Evolutionary conservation across 139 green algal genomes (phyloP), one percentile per base, ranked within the genome.

Genomic region (Edaphochlamys debaryana): DNA sequence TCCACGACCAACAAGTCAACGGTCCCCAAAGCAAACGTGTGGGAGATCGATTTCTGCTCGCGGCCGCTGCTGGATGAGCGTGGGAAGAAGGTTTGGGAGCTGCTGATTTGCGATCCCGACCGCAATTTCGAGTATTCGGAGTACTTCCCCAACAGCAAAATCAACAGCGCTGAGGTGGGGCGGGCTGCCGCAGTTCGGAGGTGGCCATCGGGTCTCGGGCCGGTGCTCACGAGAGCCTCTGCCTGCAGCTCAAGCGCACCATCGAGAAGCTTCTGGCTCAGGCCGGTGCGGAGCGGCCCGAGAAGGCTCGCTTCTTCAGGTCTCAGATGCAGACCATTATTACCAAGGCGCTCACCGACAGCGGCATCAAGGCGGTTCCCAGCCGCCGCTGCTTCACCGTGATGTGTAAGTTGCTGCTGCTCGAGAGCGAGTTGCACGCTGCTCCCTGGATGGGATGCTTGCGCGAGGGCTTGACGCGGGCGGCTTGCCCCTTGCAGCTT

Each of bases 261-360:
- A 76, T 99, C 4, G 83, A 96, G 69, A 69, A 73, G 4, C 50
- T 99, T 5, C 85, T 99, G 27, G 69, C 84, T 2, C 83, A 92
- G 86, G 76, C 83, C 27, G 97, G 94, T 0, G 93, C 92, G 0
- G 82, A 89, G 48, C 86, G 79, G 40, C 97, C 97, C 17, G 83
- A 92, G 60, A 93, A 92, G 48, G 92, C 94, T 0, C 89, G 94
- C 4, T 99, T 98, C 90, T 99, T 99, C 89, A 86, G 97, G 6
- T 94, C 91, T 30, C 96, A 99, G 87, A 99, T 99, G 97, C 91
- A 96, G 79, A 99, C 97, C 52, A 99, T 99, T 91, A 99, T 99
- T 79, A 93, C 92, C 22, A 93, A 95, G 48, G 97, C 97, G 11
- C 91, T 98, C 27, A 87, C 73, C 15, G 97, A 99, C n/a, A 74